Evolutionary conservation across 164 flowering plant species (phyloP).

Genomic region (Tinospora cordifolia): DNA sequence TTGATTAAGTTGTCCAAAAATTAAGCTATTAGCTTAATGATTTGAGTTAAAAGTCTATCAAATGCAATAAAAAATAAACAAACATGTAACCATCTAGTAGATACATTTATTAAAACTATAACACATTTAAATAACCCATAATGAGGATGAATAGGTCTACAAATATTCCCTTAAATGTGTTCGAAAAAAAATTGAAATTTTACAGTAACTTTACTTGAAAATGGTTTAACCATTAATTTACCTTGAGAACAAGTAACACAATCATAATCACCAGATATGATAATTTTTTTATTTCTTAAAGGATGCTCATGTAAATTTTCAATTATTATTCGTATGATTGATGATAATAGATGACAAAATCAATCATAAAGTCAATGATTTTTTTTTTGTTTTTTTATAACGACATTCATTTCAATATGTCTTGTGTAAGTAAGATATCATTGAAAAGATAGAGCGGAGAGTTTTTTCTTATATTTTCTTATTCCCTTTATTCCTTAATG

Average conservation of each 20-base stretch:
- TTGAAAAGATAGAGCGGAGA: not conserved
- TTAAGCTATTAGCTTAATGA: no score
- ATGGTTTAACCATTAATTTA: not conserved
- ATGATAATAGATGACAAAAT: not conserved
- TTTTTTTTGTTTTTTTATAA: not conserved
- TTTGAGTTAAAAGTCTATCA: no score
- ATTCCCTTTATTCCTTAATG: no score
- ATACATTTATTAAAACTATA: constrained; percentile 4
- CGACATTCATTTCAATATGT: not conserved
- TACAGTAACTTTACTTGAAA: not conserved
- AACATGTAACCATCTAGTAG: not conserved
- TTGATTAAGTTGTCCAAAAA: no score
- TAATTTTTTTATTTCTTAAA: not conserved
- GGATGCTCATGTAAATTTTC: not conserved
- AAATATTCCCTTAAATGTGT: no score
- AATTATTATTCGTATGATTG: not conserved
- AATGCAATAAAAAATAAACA: not conserved
- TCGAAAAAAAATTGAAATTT: no score
- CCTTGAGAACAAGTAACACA: not conserved
- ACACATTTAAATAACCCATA: not conserved
- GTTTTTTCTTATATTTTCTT: not conserved
- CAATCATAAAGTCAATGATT: not conserved
- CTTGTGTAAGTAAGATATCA: not conserved
- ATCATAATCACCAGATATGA: not conserved
- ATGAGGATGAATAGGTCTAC: no score